phyloP scores from a whole-genome alignment of 169 alveolate genomes.

The Plasmodium yoelii region DNA sequence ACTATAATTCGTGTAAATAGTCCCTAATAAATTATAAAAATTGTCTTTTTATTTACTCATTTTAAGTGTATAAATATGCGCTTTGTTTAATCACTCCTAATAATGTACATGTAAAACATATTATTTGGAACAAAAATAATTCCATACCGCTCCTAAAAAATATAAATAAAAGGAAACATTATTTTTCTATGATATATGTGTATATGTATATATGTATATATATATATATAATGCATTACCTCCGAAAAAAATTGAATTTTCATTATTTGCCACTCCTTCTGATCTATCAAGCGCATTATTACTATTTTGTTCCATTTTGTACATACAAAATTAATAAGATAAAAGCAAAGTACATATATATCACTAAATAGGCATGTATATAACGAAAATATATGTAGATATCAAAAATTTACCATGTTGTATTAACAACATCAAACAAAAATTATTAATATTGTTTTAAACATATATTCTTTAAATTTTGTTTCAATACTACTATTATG shows the following conservation, averaged over 20 bases:
- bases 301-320: constrained; percentile 42
- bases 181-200: no score
- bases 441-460: no score
- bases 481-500: no score
- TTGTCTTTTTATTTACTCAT: constrained; percentile 5
- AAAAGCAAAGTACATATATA: neutral
- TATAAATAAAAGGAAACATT: neutral
- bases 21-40: constrained; percentile 42
- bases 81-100: no score
- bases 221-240: constrained; percentile 6
- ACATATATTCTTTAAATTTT: no score
- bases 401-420: neutral
- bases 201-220: no score
- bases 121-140: constrained; percentile 8
- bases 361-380: constrained; percentile 1
- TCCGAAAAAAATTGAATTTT: constrained; percentile 52
- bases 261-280: constrained; percentile 12
- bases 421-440: no score
- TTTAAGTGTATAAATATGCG: neutral
- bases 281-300: constrained; percentile 1
- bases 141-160: constrained; percentile 39
- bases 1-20: constrained; percentile 24
- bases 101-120: neutral
- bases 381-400: neutral
- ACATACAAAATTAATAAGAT: constrained; percentile 10